These are phyloP conservation scores for Sarocladium kiliense DNA, from an alignment of 2,329 filamentous ascomycete species.

Conservation along the genomic window DNA sequence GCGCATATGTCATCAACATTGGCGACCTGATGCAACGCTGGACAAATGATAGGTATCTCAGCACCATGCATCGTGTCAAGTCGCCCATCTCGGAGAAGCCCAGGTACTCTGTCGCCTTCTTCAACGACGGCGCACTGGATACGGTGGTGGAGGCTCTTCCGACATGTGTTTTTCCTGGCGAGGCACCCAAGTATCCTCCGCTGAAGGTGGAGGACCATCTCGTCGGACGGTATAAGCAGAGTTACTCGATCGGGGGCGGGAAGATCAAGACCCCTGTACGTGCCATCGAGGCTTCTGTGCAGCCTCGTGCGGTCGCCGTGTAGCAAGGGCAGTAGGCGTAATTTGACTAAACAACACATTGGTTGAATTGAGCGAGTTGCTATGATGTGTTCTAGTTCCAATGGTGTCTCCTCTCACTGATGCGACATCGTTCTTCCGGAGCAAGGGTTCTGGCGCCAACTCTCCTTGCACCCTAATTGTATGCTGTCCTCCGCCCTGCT, in stretches of 20 bases:
- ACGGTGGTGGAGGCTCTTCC: not conserved
- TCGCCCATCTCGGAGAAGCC: not conserved
- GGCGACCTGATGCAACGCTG: conserved; percentile 46
- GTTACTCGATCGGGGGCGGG: not conserved
- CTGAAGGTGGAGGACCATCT: not conserved
- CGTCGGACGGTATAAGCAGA: not conserved
- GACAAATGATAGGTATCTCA: conserved; percentile 44
- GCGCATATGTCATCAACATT: conserved; percentile 46
- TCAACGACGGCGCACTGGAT: not conserved
- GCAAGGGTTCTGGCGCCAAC: no score
- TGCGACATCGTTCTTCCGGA: no score
- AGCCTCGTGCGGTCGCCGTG: not conserved
- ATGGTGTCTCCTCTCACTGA: no score
- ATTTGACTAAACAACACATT: no score
- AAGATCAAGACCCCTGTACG: not conserved
- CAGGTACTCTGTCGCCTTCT: not conserved
- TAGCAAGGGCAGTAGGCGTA: no score
- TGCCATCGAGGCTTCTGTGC: not conserved
- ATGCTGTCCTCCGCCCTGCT: no score
- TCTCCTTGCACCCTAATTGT: no score
- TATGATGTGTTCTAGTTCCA: no score
- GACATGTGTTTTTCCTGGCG: not conserved
- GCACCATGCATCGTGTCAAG: conserved; percentile 38
- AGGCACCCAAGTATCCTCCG: not conserved
- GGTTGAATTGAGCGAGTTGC: no score